Percentiles rank a stretch among this genome's conserved stretches.
Evolutionary conservation across 169 alveolate genomes (phyloP).

Genomic region (Eimeria necatrix): DNA sequence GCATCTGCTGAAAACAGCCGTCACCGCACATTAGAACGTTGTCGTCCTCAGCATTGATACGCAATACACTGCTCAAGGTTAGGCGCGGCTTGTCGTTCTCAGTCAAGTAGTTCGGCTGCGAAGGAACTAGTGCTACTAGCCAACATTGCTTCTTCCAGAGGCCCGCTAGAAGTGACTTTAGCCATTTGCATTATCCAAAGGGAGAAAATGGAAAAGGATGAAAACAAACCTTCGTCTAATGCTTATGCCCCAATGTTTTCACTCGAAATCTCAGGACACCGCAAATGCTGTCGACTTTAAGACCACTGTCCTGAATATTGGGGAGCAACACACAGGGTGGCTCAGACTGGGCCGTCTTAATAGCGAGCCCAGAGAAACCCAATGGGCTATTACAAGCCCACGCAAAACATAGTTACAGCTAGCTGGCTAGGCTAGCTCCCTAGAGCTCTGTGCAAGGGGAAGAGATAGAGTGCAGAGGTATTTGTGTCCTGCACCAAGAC

Average conservation of each 20-base stretch:
- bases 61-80: too few relatives aligned
- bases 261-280: neutral
- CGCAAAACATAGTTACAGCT: neutral
- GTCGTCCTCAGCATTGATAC: too few relatives aligned
- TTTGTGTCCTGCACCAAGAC: conserved; percentile 29
- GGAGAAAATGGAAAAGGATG: neutral
- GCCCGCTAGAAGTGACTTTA: neutral
- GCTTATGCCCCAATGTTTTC: neutral
- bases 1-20: too few relatives aligned
- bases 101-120: neutral
- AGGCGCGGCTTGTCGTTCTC: too few relatives aligned
- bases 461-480: neutral
- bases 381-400: neutral
- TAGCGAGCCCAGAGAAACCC: conserved; percentile 8
- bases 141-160: neutral
- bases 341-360: too few relatives aligned
- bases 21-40: too few relatives aligned
- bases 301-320: neutral
- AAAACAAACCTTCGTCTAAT: neutral
- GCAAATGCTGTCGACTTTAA: neutral
- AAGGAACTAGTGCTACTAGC: conserved; percentile 3
- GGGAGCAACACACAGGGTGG: neutral
- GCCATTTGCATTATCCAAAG: conserved; percentile 1
- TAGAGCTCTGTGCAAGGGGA: conserved; percentile 47
- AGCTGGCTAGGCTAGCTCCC: conserved; percentile 58